Evolutionary conservation across 108 stramenopile genomes (phyloP), one percentile per base, ranked within the genome.

Genomic region (Ochromonas danica): DNA sequence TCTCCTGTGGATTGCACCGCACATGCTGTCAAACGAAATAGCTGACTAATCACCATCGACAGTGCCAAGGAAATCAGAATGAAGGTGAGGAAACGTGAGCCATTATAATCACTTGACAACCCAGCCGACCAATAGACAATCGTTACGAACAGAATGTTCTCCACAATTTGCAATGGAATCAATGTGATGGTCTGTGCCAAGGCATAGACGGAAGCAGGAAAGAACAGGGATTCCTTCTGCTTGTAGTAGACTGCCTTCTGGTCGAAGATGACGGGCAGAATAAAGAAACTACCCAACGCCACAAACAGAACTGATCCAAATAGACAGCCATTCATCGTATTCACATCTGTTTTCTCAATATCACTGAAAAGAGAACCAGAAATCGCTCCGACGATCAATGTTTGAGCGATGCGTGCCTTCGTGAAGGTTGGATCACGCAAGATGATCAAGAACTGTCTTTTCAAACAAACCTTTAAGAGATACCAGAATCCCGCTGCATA

Each of bases 201-300:
- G 33, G 82, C 80, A n/a, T 80, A 90, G 88, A 43, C 81, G 80
- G 80, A 88, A 35, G 92, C 90, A 40, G 92, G 93, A 77, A 91
- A n/a, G n/a, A n/a, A n/a, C n/a, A n/a, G n/a, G n/a, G n/a, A n/a
- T n/a, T n/a, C n/a, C n/a, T n/a, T n/a, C n/a, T n/a, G n/a, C n/a
- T n/a, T n/a, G n/a, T n/a, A n/a, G n/a, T n/a, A n/a, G n/a, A n/a
- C n/a, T n/a, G 80, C 78, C 10, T 93, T 86, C 31, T 71, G 71
- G 43, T 87, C 82, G 77, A 91, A 89, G 57, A 91, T 89, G 27
- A 82, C 81, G 25, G 88, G 71, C n/a, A 94, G 77, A 70, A 87
- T 87, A 27, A 88, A 70, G 89, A 92, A 89, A 0, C 87, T 89
- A n/a, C 89, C 88, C 57, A 90, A 36, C 42, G 80, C 79, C 31